Conservation (phyloP, 257 asterid species). For the Solanum virginianum region DNA sequence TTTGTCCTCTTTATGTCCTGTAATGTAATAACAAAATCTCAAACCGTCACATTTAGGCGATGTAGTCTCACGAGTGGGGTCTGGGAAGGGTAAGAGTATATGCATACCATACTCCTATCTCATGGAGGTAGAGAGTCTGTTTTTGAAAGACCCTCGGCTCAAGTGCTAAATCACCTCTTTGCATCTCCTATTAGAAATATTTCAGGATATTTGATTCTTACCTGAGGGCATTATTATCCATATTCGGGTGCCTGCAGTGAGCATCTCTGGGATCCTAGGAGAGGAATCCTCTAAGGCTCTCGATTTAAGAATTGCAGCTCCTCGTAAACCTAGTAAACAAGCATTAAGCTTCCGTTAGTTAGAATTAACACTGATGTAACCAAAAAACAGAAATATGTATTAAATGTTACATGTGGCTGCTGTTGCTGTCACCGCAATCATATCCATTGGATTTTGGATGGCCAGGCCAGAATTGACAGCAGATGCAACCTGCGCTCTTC, state of each 20-base stretch:
- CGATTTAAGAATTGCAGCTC: conserved; percentile 45
- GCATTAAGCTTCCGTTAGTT: neutral
- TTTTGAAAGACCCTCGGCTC: neutral
- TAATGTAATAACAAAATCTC: neutral
- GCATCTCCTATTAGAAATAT: neutral
- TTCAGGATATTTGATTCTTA: neutral
- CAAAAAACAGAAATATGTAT: neutral
- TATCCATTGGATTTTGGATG: conserved; percentile 41
- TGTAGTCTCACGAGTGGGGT: neutral
- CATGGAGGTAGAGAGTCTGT: neutral
- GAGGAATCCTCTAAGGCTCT: conserved; percentile 27
- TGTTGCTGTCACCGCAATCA: conserved; percentile 52
- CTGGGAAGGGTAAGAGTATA: neutral
- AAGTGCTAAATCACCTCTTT: neutral
- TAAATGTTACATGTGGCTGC: conserved; percentile 45
- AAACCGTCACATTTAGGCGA: neutral
- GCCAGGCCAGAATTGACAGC: conserved; percentile 59
- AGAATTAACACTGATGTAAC: neutral
- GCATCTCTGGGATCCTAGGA: conserved; percentile 25
- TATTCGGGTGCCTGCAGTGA: conserved; percentile 31
- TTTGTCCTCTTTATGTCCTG: conserved; percentile 40
- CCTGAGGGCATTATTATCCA: conserved; percentile 52
- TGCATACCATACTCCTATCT: neutral
- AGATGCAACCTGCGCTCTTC: conserved; percentile 31
- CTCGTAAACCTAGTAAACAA: conserved; percentile 36